These are phyloP conservation scores for Zygosaccharomyces gambellarensis DNA, from an alignment of 805 yeast genomes.

Conservation along the genomic window DNA sequence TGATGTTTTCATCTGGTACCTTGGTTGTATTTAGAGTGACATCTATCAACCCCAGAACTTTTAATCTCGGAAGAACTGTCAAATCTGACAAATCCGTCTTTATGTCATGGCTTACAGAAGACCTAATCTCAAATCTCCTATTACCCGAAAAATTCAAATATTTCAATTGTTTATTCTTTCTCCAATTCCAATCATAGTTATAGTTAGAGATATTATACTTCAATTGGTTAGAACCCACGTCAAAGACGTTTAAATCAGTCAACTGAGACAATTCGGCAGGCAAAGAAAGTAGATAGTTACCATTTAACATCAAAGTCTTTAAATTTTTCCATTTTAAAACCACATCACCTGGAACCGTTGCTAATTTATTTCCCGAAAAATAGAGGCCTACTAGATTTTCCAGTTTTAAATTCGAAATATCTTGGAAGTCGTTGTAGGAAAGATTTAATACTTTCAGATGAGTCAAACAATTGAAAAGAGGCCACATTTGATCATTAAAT, in stretches of 20 bases:
- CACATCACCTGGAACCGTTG: slow-evolving; percentile 81
- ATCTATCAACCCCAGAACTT: slow-evolving; percentile 85
- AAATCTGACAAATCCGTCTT: slow-evolving; percentile 52
- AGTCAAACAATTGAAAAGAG: slow-evolving; percentile 53
- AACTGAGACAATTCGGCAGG: slow-evolving; percentile 85
- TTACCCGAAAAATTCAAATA: slow-evolving; percentile 91
- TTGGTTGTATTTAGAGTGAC: slow-evolving; percentile 85
- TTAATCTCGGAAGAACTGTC: slow-evolving; percentile 66
- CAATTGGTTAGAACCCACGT: slow-evolving; percentile 85
- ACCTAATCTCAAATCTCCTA: slow-evolving; percentile 82
- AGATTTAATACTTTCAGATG: slow-evolving; percentile 63
- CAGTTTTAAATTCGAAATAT: slow-evolving; percentile 72
- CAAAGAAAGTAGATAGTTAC: slow-evolving; percentile 76
- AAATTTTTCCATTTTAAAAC: slow-evolving; percentile 56
- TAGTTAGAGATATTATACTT: slow-evolving; percentile 90
- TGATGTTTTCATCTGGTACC: slow-evolving; percentile 81
- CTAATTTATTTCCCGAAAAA: slow-evolving; percentile 76
- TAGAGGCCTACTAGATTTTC: slow-evolving; percentile 57
- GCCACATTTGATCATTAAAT: slow-evolving; percentile 70
- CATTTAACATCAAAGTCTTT: slow-evolving; percentile 64
- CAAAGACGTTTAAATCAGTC: slow-evolving; percentile 60
- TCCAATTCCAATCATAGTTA: slow-evolving; percentile 99
- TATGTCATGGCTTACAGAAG: slow-evolving; percentile 43
- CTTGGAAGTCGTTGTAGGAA: slow-evolving; percentile 78
- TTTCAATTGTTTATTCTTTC: slow-evolving; percentile 66